Conservation (phyloP, 2,329 filamentous ascomycete species). For the Didymella pinodella region DNA sequence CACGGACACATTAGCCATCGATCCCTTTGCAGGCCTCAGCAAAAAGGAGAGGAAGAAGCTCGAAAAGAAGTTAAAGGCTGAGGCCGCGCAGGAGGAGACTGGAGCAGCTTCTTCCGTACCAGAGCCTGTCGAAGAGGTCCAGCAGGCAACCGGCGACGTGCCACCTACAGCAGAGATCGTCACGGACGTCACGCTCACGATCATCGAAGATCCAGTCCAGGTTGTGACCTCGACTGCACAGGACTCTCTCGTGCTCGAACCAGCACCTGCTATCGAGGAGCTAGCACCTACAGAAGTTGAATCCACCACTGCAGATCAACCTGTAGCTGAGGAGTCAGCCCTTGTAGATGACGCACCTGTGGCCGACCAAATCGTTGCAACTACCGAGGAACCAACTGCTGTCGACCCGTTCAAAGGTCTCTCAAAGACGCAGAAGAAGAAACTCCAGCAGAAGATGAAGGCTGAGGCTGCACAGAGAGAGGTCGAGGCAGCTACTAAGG, state of each 20-base stretch:
- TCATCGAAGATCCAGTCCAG: not conserved
- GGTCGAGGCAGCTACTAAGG: not conserved
- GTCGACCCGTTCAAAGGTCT: slow-evolving; percentile 13
- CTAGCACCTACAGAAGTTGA: not conserved
- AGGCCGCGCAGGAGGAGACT: slow-evolving; percentile 20
- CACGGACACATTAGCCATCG: slow-evolving; percentile 11
- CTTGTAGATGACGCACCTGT: slow-evolving; percentile 18
- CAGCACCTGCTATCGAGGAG: not conserved
- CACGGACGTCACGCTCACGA: not conserved
- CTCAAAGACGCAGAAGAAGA: slow-evolving; percentile 29
- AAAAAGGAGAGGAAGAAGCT: slow-evolving; percentile 40
- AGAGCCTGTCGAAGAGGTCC: not conserved
- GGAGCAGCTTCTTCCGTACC: not conserved
- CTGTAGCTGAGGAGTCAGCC: not conserved
- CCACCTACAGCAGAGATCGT: not conserved
- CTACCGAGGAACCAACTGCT: not conserved
- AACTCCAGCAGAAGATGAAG: slow-evolving; percentile 30
- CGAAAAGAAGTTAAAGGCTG: slow-evolving; percentile 22
- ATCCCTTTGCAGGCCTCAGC: slow-evolving; percentile 39
- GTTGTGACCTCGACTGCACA: not conserved
- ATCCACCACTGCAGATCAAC: not conserved
- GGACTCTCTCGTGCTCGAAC: not conserved
- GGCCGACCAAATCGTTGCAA: not conserved
- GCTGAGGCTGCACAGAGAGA: slow-evolving; percentile 19
- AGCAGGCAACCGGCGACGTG: not conserved